Evolutionary conservation across 441 rosid genomes (phyloP).

Genomic region (Corymbia citriodora): DNA sequence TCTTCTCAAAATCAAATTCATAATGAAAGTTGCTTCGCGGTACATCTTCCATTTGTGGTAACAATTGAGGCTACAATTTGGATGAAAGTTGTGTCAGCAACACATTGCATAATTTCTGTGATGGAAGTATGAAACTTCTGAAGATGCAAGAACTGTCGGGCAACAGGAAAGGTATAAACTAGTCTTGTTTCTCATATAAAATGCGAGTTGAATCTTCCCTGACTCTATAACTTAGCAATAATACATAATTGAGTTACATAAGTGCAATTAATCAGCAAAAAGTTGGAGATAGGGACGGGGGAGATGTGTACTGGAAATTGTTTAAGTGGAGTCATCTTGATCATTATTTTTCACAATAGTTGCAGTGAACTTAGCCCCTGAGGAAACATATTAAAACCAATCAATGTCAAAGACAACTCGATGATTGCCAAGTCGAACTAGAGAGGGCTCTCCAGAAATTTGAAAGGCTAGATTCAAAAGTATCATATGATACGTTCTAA

Average conservation of each 20-base stretch:
- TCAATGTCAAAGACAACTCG: neutral
- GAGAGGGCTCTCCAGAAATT: neutral
- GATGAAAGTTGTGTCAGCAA: neutral
- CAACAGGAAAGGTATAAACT: neutral
- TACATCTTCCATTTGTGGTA: conserved; percentile 58
- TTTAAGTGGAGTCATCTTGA: neutral
- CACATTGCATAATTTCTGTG: neutral
- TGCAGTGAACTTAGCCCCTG: neutral
- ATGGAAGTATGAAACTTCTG: neutral
- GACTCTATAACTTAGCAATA: neutral
- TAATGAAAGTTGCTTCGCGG: conserved; percentile 80
- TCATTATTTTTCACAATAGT: neutral
- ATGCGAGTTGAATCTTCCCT: neutral
- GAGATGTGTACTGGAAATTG: neutral
- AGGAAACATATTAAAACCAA: neutral
- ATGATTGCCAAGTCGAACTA: rapidly evolving
- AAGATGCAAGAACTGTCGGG: neutral
- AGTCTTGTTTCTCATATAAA: neutral
- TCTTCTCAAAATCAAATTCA: conserved; percentile 74
- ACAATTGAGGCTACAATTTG: conserved; percentile 62
- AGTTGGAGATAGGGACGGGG: neutral
- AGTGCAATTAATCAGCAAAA: neutral
- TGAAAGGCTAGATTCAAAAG: neutral
- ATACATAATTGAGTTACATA: neutral
- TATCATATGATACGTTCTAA: neutral